Conservation (phyloP, 768 basidiomycete genomes). For the Mycena latifolia region DNA sequence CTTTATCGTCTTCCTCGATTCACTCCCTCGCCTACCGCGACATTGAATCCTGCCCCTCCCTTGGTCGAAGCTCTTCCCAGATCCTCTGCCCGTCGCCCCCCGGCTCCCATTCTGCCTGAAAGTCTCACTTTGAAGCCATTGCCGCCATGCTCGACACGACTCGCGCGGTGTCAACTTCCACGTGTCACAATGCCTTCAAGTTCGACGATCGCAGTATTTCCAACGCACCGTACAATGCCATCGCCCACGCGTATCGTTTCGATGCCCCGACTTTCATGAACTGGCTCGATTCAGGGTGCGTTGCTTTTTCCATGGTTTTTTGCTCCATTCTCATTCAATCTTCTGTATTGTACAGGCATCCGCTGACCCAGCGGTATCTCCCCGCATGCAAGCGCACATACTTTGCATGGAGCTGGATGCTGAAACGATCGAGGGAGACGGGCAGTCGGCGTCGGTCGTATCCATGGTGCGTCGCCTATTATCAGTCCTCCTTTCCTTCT, state of each 20-base stretch:
- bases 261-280: constrained; percentile 5
- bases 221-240: constrained; percentile 3
- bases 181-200: background rate
- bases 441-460: constrained; percentile 7
- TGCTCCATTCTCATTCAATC: constrained; percentile 9
- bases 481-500: background rate
- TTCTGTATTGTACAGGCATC: constrained; percentile 3
- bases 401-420: background rate
- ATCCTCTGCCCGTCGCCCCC: too few species aligned
- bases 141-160: too few species aligned
- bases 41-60: too few species aligned
- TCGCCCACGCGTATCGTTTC: background rate
- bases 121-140: background rate
- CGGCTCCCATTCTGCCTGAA: background rate
- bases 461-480: background rate
- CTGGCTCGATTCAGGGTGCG: constrained; percentile 6
- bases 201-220: background rate
- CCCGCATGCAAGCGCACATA: constrained; percentile 5
- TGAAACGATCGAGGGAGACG: background rate
- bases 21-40: too few species aligned
- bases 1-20: too few species aligned
- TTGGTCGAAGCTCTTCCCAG: too few species aligned
- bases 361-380: background rate
- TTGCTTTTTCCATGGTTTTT: constrained; percentile 10
- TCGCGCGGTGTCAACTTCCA: too few species aligned